Evolutionary conservation across 2,329 filamentous ascomycete genomes (phyloP), one percentile per base, ranked within the genome.

Genomic region (Epichloe amarillans): DNA sequence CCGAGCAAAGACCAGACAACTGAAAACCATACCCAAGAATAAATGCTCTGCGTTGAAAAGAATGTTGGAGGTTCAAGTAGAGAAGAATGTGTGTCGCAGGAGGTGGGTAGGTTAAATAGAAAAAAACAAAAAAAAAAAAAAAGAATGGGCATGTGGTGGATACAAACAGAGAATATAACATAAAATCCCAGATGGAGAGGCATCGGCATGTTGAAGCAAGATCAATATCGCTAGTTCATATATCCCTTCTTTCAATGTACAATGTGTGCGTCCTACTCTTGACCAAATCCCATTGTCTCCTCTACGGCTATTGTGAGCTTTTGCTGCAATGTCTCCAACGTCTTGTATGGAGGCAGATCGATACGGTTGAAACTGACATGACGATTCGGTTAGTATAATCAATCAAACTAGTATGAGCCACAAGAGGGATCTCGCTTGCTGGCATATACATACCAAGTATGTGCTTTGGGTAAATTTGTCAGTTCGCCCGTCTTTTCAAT

Each of bases 221-320:
- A 43, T 37, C 40, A 26, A 50, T 23, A 50, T 46, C 49, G 43
- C 43, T 50, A 36, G 19, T 46, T 52, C 30, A 44, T 19, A n/a
- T 36, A 49, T 39, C 7, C 37, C 17, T 39, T 46, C 21, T 46
- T 35, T 36, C 23, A 41, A 47, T 38, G 30, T 37, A 52, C 26
- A 50, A 42, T 26, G n/a, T 17, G 11, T 43, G 37, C 11, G 33
- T 43, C 43, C 62, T 88, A 98, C 73, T 98, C 93, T 73, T 98
- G 93, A 57, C 93, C 93, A 66, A 98, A 98, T 55, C 93, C 93
- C 75, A 98, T 90, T 0, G 93, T 98, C 73, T 98, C 93, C 71
- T 98, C 93, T 50, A 98, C 93, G 26, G 93, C 93, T 69, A 95
- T 95, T 6, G 90, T 93, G 60, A 98, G 75, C 72, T 98, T 98